Conservation (phyloP, 164 flowering plant genomes). For the Platanus orientalis region DNA sequence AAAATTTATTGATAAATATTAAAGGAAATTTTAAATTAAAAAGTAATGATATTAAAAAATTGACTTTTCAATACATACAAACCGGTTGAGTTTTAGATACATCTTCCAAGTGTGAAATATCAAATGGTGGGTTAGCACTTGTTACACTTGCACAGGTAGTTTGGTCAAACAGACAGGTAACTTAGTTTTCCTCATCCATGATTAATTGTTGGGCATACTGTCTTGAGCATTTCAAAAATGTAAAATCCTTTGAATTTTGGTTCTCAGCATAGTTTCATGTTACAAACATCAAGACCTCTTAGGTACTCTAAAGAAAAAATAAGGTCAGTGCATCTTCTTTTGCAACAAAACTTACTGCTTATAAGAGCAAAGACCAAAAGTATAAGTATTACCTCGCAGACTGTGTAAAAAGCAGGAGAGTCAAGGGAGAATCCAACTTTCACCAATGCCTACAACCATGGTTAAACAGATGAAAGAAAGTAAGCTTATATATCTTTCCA, state of each 20-base stretch:
- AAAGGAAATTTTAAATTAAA: too few relatives aligned
- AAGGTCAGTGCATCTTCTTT: not conserved
- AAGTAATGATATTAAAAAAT: too few relatives aligned
- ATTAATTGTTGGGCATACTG: not conserved
- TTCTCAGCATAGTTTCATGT: not conserved
- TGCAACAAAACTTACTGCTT: not conserved
- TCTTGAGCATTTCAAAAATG: not conserved
- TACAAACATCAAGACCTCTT: too few relatives aligned
- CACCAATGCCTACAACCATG: constrained; percentile 49
- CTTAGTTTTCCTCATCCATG: too few relatives aligned
- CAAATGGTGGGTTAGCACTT: too few relatives aligned
- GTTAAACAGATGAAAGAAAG: constrained; percentile 3
- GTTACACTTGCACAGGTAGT: too few relatives aligned
- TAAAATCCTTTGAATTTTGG: not conserved
- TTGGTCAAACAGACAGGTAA: too few relatives aligned
- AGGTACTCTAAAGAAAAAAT: not conserved
- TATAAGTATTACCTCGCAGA: constrained; percentile 55
- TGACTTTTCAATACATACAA: too few relatives aligned
- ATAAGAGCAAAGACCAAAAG: not conserved
- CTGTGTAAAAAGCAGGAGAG: constrained; percentile 77
- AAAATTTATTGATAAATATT: too few relatives aligned
- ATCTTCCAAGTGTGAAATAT: too few relatives aligned
- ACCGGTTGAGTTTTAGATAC: too few relatives aligned
- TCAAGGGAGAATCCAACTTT: constrained; percentile 74
- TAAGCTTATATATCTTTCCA: not conserved